These are phyloP conservation scores for Pichia inconspicua DNA, from an alignment of 1,139 yeast genomes.

Conservation along the genomic window DNA sequence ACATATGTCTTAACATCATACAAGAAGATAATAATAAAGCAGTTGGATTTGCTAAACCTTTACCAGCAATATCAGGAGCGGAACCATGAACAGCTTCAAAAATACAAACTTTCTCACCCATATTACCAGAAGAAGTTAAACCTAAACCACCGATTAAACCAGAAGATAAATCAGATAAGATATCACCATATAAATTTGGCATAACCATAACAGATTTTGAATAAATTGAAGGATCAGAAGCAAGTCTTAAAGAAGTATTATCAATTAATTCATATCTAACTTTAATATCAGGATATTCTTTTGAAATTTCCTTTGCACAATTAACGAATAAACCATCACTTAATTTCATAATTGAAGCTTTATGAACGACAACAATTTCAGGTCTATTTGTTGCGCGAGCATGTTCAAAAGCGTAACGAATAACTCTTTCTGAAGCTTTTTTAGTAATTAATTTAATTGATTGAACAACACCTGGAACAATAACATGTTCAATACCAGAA, in stretches of 20 bases:
- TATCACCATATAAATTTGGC: constrained; percentile 99
- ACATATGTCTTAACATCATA: constrained; percentile 99
- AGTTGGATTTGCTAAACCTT: constrained; percentile 97
- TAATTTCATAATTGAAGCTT: constrained; percentile 96
- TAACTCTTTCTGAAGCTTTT: constrained; percentile 92
- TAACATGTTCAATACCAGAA: constrained; percentile 97
- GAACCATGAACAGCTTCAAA: constrained; percentile 99
- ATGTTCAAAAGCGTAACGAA: constrained; percentile 94
- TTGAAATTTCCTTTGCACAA: constrained; percentile 81
- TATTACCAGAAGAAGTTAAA: constrained; percentile 96
- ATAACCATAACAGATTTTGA: constrained; percentile 87
- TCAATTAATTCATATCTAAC: constrained; percentile 85
- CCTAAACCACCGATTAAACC: constrained; percentile 98
- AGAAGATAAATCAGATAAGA: constrained; percentile 93
- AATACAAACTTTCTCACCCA: constrained; percentile 96
- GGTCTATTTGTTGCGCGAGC: constrained; percentile 86
- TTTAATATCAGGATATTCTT: constrained; percentile 86
- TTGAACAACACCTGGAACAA: constrained; percentile 97
- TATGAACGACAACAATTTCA: constrained; percentile 91
- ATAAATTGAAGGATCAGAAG: constrained; percentile 82
- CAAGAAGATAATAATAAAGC: constrained; percentile 91
- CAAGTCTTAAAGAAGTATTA: constrained; percentile 87
- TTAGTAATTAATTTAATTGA: constrained; percentile 94
- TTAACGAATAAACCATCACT: constrained; percentile 95
- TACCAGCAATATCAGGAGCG: constrained; percentile 97